These are phyloP conservation scores for Juglanconis sp. DNA, from an alignment of 2,329 filamentous ascomycete species.

Conservation along the genomic window DNA sequence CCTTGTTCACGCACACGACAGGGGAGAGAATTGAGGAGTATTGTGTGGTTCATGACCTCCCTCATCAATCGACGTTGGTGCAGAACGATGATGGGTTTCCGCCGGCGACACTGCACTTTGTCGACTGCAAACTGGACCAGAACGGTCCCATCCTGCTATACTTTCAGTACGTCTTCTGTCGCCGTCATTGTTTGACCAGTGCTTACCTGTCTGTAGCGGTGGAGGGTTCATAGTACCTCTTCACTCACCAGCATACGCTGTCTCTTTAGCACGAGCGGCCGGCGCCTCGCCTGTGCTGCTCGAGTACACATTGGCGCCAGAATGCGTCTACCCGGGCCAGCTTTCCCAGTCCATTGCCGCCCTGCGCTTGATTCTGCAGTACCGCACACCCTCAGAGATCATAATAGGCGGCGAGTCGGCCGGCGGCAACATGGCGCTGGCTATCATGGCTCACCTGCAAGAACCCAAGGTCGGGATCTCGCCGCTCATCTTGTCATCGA, in stretches of 20 bases:
- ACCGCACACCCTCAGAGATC: slow-evolving; percentile 16
- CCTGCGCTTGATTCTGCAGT: slow-evolving; percentile 20
- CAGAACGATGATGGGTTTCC: slow-evolving; percentile 13
- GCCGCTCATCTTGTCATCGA: slow-evolving; percentile 6
- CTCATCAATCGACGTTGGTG: slow-evolving; percentile 11
- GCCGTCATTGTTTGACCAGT: not conserved
- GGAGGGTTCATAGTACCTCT: slow-evolving; percentile 2
- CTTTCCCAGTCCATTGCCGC: slow-evolving; percentile 22
- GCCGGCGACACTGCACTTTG: slow-evolving; percentile 15
- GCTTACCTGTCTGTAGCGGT: not conserved
- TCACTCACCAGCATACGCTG: slow-evolving; percentile 6
- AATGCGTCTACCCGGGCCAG: slow-evolving; percentile 22
- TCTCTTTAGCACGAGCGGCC: slow-evolving; percentile 8
- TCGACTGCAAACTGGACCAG: slow-evolving; percentile 11
- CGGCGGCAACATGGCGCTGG: slow-evolving; percentile 22
- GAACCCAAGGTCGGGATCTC: slow-evolving; percentile 19
- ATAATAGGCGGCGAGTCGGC: slow-evolving; percentile 23
- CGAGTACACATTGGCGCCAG: slow-evolving; percentile 23
- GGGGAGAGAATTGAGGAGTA: slow-evolving; percentile 15
- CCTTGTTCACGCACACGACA: slow-evolving; percentile 14
- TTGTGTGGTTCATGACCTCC: slow-evolving; percentile 10
- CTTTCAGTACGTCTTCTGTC: slow-evolving; percentile 13
- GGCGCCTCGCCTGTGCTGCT: slow-evolving; percentile 19
- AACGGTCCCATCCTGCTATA: slow-evolving; percentile 16
- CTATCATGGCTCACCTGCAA: slow-evolving; percentile 21